Conservation (phyloP, 176 grass and related monocot genomes). For the Carex kokanica region DNA sequence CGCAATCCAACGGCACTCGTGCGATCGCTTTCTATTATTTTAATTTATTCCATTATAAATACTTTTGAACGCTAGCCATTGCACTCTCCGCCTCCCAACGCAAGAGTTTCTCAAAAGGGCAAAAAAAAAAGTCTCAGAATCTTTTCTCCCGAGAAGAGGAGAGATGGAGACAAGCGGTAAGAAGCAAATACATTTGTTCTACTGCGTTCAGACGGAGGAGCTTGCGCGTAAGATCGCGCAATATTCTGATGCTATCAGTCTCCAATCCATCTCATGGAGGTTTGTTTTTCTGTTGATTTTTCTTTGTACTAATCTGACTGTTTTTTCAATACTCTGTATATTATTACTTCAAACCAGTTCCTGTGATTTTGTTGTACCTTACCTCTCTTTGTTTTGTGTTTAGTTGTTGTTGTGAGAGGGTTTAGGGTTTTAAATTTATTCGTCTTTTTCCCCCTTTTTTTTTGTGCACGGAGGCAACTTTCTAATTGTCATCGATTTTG, state of each 20-base stretch:
- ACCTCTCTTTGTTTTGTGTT: background rate
- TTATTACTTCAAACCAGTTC: background rate
- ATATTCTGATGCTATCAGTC: slow-evolving; percentile 58
- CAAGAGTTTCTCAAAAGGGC: background rate
- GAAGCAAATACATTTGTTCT: slow-evolving; percentile 84
- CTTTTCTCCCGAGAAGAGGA: background rate
- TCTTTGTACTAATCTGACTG: background rate
- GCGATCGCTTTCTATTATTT: background rate
- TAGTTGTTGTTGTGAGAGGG: background rate
- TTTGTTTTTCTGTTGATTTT: background rate
- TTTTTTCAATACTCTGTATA: background rate
- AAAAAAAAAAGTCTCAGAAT: background rate
- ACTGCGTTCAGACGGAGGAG: slow-evolving; percentile 77
- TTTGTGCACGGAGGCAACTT: background rate
- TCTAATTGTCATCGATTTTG: background rate
- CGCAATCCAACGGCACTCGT: background rate
- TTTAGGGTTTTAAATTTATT: background rate
- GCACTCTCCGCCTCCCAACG: background rate
- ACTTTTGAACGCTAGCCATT: background rate
- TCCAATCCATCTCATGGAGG: slow-evolving; percentile 87
- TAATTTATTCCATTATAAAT: background rate
- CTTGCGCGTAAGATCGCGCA: slow-evolving; percentile 61
- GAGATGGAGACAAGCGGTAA: slow-evolving; percentile 41
- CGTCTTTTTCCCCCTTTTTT: background rate
- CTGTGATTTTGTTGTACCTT: background rate